These are phyloP conservation scores for Zasmidium cellare DNA, from an alignment of 2,329 filamentous ascomycete species.

Conservation along the genomic window DNA sequence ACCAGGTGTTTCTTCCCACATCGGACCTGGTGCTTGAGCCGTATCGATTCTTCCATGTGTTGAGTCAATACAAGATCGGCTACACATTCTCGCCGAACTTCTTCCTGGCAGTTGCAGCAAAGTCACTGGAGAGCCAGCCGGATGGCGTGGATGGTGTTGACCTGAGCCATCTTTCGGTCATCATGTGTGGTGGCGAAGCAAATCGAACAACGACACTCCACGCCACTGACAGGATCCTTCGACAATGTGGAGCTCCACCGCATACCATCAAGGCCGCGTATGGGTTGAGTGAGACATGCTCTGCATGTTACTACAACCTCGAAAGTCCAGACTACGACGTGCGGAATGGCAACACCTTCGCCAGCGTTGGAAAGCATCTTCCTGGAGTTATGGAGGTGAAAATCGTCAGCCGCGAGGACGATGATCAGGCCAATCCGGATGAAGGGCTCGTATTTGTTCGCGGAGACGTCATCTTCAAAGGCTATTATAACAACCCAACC, in stretches of 20 bases:
- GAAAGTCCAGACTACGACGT: conserved; percentile 20
- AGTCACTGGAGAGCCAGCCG: conserved; percentile 10
- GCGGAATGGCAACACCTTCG: conserved; percentile 16
- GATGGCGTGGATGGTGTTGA: conserved; percentile 2
- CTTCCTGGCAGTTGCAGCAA: conserved; percentile 33
- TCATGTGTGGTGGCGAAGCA: conserved; percentile 51
- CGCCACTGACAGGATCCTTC: conserved; percentile 12
- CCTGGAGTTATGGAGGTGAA: conserved; percentile 18
- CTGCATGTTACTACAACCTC: conserved; percentile 26
- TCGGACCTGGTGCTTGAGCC: conserved; percentile 45
- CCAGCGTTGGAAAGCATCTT: conserved; percentile 20
- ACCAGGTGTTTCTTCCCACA: conserved; percentile 50
- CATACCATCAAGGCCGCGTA: conserved; percentile 22
- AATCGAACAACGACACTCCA: conserved; percentile 34
- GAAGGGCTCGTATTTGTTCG: conserved; percentile 15
- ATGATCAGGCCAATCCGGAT: not conserved
- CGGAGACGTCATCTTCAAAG: conserved; percentile 37
- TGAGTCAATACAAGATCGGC: conserved; percentile 43
- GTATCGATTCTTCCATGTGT: conserved; percentile 40
- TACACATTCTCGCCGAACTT: conserved; percentile 51
- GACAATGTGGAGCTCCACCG: conserved; percentile 15
- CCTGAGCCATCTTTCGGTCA: conserved; percentile 13
- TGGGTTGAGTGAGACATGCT: conserved; percentile 27
- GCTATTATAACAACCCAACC: conserved; percentile 35
- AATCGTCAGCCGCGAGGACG: conserved; percentile 9